Percentiles rank a stretch among this genome's conserved stretches.
phyloP scores from a whole-genome alignment of 208 protist genomes.

The Leishmania tropica region DNA sequence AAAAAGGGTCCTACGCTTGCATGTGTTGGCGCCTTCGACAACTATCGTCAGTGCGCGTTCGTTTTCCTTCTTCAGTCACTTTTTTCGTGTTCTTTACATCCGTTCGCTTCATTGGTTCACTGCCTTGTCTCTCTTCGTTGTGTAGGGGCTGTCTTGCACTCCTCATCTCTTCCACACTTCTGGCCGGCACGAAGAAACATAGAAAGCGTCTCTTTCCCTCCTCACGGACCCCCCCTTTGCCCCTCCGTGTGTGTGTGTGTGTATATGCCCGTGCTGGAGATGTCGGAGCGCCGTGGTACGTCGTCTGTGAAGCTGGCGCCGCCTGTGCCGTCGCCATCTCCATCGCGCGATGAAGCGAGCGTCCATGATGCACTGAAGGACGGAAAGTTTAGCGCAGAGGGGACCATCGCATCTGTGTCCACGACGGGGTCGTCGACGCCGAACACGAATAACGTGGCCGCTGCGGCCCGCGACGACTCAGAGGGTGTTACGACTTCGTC shows the following conservation, averaged over 20 bases:
- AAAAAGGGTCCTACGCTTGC: not conserved
- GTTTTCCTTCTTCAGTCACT: not conserved
- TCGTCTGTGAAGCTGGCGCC: conserved; percentile 26
- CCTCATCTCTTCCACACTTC: not conserved
- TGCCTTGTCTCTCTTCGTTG: not conserved
- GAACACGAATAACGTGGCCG: conserved; percentile 15
- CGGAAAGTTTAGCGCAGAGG: conserved; percentile 14
- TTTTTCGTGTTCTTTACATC: not conserved
- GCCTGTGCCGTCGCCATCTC: conserved; percentile 35
- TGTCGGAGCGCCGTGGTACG: conserved; percentile 23
- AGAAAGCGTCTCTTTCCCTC: not conserved
- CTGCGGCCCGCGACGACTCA: conserved; percentile 6
- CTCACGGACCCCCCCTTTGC: not conserved
- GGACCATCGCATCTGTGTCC: conserved; percentile 5
- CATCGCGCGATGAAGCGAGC: conserved; percentile 14
- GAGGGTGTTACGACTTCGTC: conserved; percentile 14
- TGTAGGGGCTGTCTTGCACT: not conserved
- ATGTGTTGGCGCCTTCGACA: not conserved
- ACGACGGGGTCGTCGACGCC: conserved; percentile 19
- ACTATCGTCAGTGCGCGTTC: not conserved
- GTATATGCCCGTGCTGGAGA: not conserved
- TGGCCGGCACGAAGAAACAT: not conserved
- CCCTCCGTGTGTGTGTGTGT: not conserved
- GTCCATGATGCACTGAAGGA: not conserved
- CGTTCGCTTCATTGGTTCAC: not conserved